Evolutionary conservation across 768 basidiomycete species (phyloP).

Genomic region (Boletus huronensis): DNA sequence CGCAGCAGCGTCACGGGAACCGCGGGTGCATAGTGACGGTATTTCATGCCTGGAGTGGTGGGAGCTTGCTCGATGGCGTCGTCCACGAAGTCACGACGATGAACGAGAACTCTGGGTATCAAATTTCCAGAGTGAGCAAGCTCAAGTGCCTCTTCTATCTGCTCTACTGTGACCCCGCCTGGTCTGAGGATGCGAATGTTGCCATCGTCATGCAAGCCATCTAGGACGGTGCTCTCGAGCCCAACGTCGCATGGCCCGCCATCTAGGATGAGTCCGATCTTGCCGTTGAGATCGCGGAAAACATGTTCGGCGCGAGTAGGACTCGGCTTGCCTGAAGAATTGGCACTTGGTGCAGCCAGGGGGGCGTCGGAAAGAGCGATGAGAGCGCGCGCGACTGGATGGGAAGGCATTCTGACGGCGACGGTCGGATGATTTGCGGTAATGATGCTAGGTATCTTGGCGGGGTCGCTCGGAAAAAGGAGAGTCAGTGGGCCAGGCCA

Average conservation of each 20-base stretch:
- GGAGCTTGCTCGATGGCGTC: constrained; percentile 70
- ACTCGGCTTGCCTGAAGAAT: constrained; percentile 90
- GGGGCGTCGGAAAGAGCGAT: constrained; percentile 73
- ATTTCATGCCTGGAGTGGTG: constrained; percentile 99
- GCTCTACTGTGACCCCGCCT: constrained; percentile 90
- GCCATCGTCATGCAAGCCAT: constrained; percentile 76
- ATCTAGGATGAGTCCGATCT: constrained; percentile 77
- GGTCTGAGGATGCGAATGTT: constrained; percentile 81
- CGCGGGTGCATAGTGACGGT: constrained; percentile 91
- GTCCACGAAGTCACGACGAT: constrained; percentile 74
- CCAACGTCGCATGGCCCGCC: constrained; percentile 91
- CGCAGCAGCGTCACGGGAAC: constrained; percentile 79
- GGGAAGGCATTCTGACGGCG: constrained; percentile 91
- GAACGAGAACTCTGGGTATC: constrained; percentile 68
- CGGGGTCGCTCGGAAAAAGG: constrained; percentile 73
- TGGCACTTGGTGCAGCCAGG: constrained; percentile 92
- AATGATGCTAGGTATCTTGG: constrained; percentile 65
- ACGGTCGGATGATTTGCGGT: constrained; percentile 80
- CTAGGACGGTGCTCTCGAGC: constrained; percentile 93
- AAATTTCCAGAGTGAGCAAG: constrained; percentile 36
- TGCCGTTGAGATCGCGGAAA: constrained; percentile 68
- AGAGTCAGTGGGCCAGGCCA: constrained; percentile 96
- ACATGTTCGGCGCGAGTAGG: constrained; percentile 91
- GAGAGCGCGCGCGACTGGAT: constrained; percentile 87
- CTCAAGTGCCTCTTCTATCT: constrained; percentile 60